Evolutionary conservation across 306 rosid species (phyloP).

Genomic region (peach (Prunus persica)): DNA sequence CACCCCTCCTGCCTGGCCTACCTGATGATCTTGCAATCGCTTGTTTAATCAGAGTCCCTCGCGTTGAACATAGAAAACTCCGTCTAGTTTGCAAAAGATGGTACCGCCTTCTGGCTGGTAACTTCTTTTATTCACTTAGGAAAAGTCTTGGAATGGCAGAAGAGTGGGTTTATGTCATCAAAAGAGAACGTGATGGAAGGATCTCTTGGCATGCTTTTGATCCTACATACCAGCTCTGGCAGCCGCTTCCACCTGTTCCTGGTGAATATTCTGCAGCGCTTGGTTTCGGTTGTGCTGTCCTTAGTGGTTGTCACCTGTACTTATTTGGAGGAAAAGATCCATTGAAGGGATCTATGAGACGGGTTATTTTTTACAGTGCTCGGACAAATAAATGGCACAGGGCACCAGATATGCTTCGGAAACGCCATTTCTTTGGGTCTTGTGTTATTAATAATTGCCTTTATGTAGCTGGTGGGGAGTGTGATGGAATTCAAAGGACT

Average conservation of each 20-base stretch:
- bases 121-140: conserved; percentile 91
- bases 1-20: conserved; percentile 95
- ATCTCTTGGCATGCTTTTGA: conserved; percentile 97
- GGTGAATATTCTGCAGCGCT: conserved; percentile 90
- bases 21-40: conserved; percentile 99
- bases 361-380: conserved; percentile 92
- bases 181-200: conserved; percentile 93
- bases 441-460: conserved; percentile 97
- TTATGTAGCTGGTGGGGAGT: conserved; percentile 98
- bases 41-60: conserved; percentile 92
- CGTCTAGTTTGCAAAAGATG: conserved; percentile 97
- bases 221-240: conserved; percentile 96
- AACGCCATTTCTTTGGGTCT: conserved; percentile 88
- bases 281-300: conserved; percentile 98
- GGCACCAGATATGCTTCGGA: conserved; percentile 97
- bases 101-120: conserved; percentile 87
- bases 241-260: conserved; percentile 96
- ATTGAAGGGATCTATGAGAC: conserved; percentile 84
- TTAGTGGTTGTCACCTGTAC: conserved; percentile 96
- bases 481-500: conserved; percentile 96
- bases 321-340: conserved; percentile 98
- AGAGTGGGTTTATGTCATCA: conserved; percentile 97
- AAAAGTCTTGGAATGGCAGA: conserved; percentile 99
- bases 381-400: conserved; percentile 98
- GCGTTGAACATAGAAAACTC: conserved; percentile 83